phyloP scores from a whole-genome alignment of 2,329 filamentous ascomycete species.

The Nannizziopsis barbatae region DNA sequence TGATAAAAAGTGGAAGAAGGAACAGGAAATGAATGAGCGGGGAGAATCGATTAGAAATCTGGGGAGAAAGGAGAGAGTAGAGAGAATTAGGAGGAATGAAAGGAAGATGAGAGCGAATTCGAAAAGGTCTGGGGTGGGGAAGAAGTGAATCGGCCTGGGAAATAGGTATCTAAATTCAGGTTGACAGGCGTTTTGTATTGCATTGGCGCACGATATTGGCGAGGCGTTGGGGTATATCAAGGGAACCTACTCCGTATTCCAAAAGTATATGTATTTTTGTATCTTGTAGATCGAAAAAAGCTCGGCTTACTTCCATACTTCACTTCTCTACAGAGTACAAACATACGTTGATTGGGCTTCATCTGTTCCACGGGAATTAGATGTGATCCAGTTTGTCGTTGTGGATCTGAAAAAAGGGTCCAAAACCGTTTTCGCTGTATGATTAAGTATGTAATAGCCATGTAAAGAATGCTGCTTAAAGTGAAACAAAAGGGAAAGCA shows the following conservation, averaged over 20 bases:
- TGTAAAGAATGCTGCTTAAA: no score
- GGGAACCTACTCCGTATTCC: background rate
- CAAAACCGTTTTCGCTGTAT: background rate
- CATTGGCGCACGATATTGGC: background rate
- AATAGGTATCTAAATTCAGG: background rate
- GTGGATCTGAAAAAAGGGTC: background rate
- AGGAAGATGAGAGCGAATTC: slow-evolving; percentile 58
- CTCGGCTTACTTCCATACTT: no score
- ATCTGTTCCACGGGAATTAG: no score
- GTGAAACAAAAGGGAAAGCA: background rate
- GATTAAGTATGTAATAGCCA: no score
- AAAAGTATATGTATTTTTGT: no score
- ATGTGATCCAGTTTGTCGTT: no score
- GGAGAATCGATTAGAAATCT: slow-evolving; percentile 57
- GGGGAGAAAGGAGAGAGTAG: slow-evolving; percentile 57
- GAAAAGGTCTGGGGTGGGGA: slow-evolving; percentile 30
- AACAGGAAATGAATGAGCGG: slow-evolving; percentile 42
- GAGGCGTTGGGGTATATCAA: slow-evolving; percentile 2
- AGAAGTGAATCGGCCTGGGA: background rate
- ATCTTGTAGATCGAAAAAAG: no score
- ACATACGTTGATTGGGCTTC: no score
- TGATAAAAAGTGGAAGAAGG: slow-evolving; percentile 59
- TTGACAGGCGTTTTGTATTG: slow-evolving; percentile 2
- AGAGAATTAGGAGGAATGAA: slow-evolving; percentile 53
- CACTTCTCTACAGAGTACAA: no score